Percentiles rank a stretch among this genome's conserved stretches.
These are phyloP conservation scores for Hyphopichia pseudoburtonii DNA, from an alignment of 1,139 yeast species.

Conservation along the genomic window DNA sequence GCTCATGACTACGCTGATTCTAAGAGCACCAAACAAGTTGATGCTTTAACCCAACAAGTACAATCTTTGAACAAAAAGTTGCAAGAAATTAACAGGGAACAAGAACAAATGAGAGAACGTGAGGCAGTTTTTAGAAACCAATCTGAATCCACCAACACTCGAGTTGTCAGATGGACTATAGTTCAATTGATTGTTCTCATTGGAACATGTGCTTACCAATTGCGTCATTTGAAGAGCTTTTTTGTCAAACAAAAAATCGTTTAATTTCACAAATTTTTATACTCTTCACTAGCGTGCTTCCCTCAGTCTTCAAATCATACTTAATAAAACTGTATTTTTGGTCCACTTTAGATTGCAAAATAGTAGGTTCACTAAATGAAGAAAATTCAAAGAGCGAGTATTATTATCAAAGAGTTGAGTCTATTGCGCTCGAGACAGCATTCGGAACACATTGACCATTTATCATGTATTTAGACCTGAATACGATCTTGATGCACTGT, in stretches of 20 bases:
- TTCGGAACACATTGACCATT: no score
- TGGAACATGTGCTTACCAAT: conserved; percentile 50
- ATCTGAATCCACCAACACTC: conserved; percentile 46
- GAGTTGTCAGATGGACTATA: conserved; percentile 49
- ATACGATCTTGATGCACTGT: no score
- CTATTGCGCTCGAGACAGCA: no score
- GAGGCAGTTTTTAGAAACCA: conserved; percentile 50
- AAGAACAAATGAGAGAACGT: conserved; percentile 47
- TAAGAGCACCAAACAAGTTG: conserved; percentile 45
- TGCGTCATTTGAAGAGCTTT: conserved; percentile 51
- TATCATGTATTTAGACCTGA: no score
- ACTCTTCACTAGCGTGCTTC: no score
- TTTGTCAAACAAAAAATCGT: conserved; percentile 54
- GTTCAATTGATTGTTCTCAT: conserved; percentile 46
- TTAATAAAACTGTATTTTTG: no score
- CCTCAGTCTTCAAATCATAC: no score
- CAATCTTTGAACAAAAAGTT: conserved; percentile 43
- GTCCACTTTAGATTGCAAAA: no score
- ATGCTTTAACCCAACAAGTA: conserved; percentile 40
- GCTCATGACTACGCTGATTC: conserved; percentile 50
- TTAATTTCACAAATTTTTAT: no score
- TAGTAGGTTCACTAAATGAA: no score
- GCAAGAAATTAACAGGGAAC: conserved; percentile 46
- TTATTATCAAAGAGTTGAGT: no score
- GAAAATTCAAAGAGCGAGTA: no score